A percentile compares a stretch with the other conserved stretches of the same genome.
Conservation (phyloP, 2,329 filamentous ascomycete species). For the Epichloe amarillans region DNA sequence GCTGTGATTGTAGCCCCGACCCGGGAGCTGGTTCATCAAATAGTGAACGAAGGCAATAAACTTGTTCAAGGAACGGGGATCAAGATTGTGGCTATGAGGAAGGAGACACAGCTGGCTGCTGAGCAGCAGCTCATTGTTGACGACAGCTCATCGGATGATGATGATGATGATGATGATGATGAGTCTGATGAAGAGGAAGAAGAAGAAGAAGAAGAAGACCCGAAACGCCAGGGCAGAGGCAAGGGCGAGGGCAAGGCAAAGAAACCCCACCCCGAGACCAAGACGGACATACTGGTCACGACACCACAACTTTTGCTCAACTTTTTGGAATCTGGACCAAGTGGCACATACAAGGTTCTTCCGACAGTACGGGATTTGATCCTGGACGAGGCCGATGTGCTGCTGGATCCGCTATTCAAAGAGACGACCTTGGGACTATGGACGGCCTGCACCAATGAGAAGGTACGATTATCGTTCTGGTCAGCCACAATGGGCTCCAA, state of each 20-base stretch:
- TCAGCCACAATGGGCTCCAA: conserved; percentile 95
- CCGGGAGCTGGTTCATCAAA: conserved; percentile 65
- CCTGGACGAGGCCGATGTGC: conserved; percentile 88
- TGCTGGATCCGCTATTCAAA: conserved; percentile 80
- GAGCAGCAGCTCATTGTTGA: conserved; percentile 25
- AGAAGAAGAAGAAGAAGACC: too few relatives aligned
- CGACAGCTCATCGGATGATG: conserved; percentile 24
- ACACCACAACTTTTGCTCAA: conserved; percentile 56
- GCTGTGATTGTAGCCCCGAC: conserved; percentile 67
- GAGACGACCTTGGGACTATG: conserved; percentile 80
- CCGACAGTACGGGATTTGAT: conserved; percentile 61
- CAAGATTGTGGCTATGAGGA: conserved; percentile 69
- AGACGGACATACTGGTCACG: conserved; percentile 27
- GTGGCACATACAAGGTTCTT: conserved; percentile 35
- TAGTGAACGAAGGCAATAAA: conserved; percentile 77
- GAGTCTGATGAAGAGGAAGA: conserved; percentile 22
- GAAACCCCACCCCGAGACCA: conserved; percentile 16
- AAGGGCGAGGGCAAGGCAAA: conserved; percentile 16
- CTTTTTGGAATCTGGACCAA: conserved; percentile 40
- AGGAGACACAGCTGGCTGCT: conserved; percentile 59
- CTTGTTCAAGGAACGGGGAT: conserved; percentile 63
- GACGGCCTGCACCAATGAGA: conserved; percentile 57
- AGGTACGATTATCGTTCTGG: conserved; percentile 73
- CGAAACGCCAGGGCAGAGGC: conserved; percentile 21
- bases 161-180: background rate